These are phyloP conservation scores for Aquilaria malaccensis DNA, from an alignment of 345 rosid species.

Conservation along the genomic window DNA sequence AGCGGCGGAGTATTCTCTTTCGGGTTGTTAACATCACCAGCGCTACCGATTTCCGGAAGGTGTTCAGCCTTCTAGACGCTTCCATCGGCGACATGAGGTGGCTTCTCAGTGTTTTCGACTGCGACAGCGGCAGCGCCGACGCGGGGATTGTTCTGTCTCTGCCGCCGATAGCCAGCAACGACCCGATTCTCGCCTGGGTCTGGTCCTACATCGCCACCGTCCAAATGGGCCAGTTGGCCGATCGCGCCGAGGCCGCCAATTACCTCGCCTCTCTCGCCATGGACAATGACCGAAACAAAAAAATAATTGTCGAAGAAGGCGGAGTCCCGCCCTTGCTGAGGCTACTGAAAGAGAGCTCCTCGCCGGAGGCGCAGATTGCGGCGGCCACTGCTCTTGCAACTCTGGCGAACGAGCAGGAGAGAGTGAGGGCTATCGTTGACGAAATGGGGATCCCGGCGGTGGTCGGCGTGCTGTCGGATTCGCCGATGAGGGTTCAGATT, in stretches of 20 bases:
- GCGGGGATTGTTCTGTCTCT: slow-evolving; percentile 57
- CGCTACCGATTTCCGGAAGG: slow-evolving; percentile 72
- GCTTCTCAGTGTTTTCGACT: slow-evolving; percentile 53
- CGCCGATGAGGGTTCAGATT: slow-evolving; percentile 63
- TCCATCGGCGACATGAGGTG: slow-evolving; percentile 82
- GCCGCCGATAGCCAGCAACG: slow-evolving; percentile 85
- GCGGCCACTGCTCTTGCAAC: slow-evolving; percentile 38
- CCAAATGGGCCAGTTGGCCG: slow-evolving; percentile 43
- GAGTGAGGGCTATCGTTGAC: slow-evolving; percentile 45
- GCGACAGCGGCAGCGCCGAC: slow-evolving; percentile 33
- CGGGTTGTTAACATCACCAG: slow-evolving; percentile 57
- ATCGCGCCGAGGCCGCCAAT: slow-evolving; percentile 73
- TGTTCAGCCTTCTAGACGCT: slow-evolving; percentile 50
- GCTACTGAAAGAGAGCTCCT: slow-evolving; percentile 53
- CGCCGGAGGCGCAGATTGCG: slow-evolving; percentile 66
- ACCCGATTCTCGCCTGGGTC: slow-evolving; percentile 87
- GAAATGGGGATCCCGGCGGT: slow-evolving; percentile 58
- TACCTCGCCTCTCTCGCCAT: slow-evolving; percentile 56
- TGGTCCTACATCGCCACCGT: slow-evolving; percentile 70
- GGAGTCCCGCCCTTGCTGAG: slow-evolving; percentile 62
- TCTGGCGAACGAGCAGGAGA: slow-evolving; percentile 54
- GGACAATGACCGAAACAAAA: slow-evolving; percentile 81
- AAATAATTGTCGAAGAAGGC: slow-evolving; percentile 82
- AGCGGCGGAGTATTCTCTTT: slow-evolving; percentile 52
- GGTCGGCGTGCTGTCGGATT: slow-evolving; percentile 58